phyloP scores from a whole-genome alignment of 1,139 yeast species.

The Saccharomyces hybrid region DNA sequence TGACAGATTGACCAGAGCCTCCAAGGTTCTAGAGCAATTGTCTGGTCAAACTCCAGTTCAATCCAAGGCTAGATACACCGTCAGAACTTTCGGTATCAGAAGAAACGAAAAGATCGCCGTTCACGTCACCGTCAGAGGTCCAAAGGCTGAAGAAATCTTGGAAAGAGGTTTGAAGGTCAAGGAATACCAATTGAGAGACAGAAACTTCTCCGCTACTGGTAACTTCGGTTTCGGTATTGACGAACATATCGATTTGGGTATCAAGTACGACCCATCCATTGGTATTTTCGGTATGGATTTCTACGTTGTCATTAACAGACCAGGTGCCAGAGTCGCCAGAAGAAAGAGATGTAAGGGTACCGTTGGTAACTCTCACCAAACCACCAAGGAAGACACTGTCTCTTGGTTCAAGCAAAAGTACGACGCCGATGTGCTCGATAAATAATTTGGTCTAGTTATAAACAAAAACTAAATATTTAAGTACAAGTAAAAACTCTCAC shows the following conservation, averaged over 20 bases:
- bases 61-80: slow-evolving; percentile 99
- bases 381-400: slow-evolving; percentile 89
- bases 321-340: slow-evolving; percentile 98
- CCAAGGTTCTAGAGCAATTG: slow-evolving; percentile 98
- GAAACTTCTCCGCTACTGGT: slow-evolving; percentile 97
- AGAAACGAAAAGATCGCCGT: slow-evolving; percentile 99
- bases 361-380: slow-evolving; percentile 90
- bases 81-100: slow-evolving; percentile 99
- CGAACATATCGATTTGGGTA: slow-evolving; percentile 99
- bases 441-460: slow-evolving; percentile 37
- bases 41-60: slow-evolving; percentile 99
- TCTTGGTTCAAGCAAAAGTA: slow-evolving; percentile 99
- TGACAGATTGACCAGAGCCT: slow-evolving; percentile 99
- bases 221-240: slow-evolving; percentile 99
- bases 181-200: slow-evolving; percentile 93
- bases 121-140: slow-evolving; percentile 99
- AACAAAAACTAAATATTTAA: not conserved
- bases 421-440: slow-evolving; percentile 95
- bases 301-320: slow-evolving; percentile 99
- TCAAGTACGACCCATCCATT: slow-evolving; percentile 99
- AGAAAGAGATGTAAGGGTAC: slow-evolving; percentile 93
- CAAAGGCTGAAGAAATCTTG: slow-evolving; percentile 99
- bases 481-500: not conserved
- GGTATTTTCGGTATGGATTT: slow-evolving; percentile 99
- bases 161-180: slow-evolving; percentile 99